Evolutionary conservation across 208 protist genomes (phyloP).

Genomic region (Naegleria lovaniensis): DNA sequence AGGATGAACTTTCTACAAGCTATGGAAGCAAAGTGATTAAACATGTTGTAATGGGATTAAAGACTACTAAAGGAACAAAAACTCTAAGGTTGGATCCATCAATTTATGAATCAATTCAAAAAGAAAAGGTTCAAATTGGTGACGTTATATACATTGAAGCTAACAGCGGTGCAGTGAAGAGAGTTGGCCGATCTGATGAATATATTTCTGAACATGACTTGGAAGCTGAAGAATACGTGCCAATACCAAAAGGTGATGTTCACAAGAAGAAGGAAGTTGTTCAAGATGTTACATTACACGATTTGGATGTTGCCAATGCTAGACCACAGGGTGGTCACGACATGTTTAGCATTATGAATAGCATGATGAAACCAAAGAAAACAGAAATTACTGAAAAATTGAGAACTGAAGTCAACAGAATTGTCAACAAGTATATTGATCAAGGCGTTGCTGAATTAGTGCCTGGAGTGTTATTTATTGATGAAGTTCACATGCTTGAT

Average conservation of each 20-base stretch:
- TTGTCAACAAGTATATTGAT: constrained; percentile 99
- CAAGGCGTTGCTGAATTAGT: constrained; percentile 99
- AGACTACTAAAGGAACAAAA: constrained; percentile 96
- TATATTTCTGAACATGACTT: constrained; percentile 92
- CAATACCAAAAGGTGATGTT: constrained; percentile 99
- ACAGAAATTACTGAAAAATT: constrained; percentile 99
- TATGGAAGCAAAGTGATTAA: constrained; percentile 94
- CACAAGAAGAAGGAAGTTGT: constrained; percentile 99
- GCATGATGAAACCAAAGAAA: constrained; percentile 97
- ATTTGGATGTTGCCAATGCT: constrained; percentile 98
- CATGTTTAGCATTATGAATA: constrained; percentile 94
- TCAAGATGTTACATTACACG: constrained; percentile 99
- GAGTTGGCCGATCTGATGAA: constrained; percentile 86
- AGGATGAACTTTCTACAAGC: constrained; percentile 88
- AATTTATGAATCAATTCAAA: constrained; percentile 98
- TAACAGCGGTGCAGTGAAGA: constrained; percentile 92
- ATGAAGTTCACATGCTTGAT: constrained; percentile 99
- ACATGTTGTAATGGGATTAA: constrained; percentile 95
- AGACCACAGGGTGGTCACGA: constrained; percentile 93
- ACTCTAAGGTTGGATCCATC: constrained; percentile 96
- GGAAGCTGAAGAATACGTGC: constrained; percentile 99
- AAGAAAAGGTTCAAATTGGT: constrained; percentile 95
- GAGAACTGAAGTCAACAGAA: constrained; percentile 98
- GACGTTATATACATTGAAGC: constrained; percentile 99
- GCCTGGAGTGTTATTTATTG: constrained; percentile 99